Base-by-base conservation (phyloP, 495 filamentous ascomycete species). In the Penicillium ochrochloron region DNA sequence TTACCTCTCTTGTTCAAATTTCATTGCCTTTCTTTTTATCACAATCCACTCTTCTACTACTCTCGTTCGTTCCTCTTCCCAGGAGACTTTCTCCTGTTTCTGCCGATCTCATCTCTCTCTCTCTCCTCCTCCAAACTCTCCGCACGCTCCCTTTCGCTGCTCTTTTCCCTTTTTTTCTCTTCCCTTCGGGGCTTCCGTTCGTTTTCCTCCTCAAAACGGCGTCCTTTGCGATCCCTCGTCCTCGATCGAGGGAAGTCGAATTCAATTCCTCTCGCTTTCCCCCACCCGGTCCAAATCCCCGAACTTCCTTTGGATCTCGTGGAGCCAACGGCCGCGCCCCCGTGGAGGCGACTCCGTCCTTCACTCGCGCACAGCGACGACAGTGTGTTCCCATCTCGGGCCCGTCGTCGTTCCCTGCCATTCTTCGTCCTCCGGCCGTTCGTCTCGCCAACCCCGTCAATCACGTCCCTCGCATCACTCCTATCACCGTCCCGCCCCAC, bases 361-460 rank as follows among this genome's bases (percentile, higher is more conserved):
- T 73, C 71, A 44, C 62, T 66, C 64, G 66, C 70, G 71, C 67
- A 50, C 68, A 63, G 69, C 73, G 61, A 41, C 66, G 70, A 62
- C 65, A 69, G 61, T 73, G 68, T 63, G 67, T 72, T 50, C 67
- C 65, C 59, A 42, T 72, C 60, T 54, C 63, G 57, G 69, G 61
- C 60, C 71, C 72, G 61, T 67, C 70, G 65, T 72, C 69, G 64
- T 65, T 72, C 58, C 65, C 64, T 68, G 60, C 66, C 51, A 70
- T 78, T 48, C 59, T 75, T 41, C 76, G 78, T 17, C 77, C 79
- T 15, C 70, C 79, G 31, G 71, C 79, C 41, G 78, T 79, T 50
- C 75, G 76, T 54, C 79, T 82, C 61, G 77, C 74, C 23, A 83
- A 83, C 66, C 80, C 80, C 1, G 76, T 83, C 74, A 81, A 83